Percentiles rank a stretch among this genome's conserved stretches.
Conservation (phyloP, 202 grass and related monocot genomes). For the Sporobolus alterniflorus region DNA sequence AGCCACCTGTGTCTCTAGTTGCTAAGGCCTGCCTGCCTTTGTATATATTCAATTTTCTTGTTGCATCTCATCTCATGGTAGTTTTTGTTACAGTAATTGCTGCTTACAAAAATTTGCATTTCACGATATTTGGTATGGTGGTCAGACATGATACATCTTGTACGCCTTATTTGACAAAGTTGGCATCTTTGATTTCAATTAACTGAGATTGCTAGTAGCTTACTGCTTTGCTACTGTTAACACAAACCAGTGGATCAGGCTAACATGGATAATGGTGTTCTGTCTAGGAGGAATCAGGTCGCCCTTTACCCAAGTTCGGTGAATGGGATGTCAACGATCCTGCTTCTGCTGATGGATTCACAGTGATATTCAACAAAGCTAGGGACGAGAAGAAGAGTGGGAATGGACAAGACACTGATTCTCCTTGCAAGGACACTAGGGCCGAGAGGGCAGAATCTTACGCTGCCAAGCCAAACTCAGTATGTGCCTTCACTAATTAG, state of each 20-base stretch:
- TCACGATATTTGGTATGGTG: background rate
- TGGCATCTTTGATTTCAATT: background rate
- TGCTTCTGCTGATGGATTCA: conserved; percentile 84
- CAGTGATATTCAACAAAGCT: conserved; percentile 92
- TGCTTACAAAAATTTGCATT: conserved; percentile 7
- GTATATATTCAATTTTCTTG: background rate
- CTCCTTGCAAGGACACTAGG: conserved; percentile 69
- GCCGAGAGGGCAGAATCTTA: conserved; percentile 48
- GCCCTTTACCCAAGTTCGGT: conserved; percentile 83
- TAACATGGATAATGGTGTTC: conserved; percentile 21
- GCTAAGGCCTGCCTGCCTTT: background rate
- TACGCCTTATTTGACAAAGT: conserved; percentile 14
- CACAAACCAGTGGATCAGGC: background rate
- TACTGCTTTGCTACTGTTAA: background rate
- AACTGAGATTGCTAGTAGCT: background rate
- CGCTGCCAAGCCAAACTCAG: conserved; percentile 60
- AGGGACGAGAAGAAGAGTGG: conserved; percentile 89
- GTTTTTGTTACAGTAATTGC: background rate
- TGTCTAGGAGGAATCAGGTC: conserved; percentile 76
- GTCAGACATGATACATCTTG: background rate
- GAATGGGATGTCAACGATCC: conserved; percentile 95
- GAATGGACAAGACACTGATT: conserved; percentile 72
- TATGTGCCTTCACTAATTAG: conserved; percentile 16
- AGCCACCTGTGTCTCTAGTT: background rate
- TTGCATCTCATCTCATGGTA: background rate